Conservation (phyloP, 1,139 yeast species). For the Pichia sp. region DNA sequence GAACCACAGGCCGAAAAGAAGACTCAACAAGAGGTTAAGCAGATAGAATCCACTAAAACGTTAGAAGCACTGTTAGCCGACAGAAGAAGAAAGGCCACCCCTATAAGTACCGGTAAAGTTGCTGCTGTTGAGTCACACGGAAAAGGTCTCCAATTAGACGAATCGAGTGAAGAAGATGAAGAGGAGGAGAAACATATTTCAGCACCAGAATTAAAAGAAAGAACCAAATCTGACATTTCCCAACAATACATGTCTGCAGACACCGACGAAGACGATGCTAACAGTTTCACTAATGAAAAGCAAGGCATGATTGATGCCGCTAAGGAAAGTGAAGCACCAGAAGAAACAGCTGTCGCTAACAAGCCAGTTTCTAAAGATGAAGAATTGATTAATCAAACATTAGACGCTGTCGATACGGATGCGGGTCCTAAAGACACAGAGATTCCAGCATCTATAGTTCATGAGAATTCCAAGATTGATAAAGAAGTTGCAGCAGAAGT, state of each 20-base stretch:
- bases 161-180: slow-evolving; percentile 10
- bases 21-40: too few relatives aligned
- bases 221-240: slow-evolving; percentile 1
- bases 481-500: slow-evolving; percentile 8
- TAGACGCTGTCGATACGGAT: not conserved
- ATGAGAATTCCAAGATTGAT: not conserved
- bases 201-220: too few relatives aligned
- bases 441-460: not conserved
- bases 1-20: too few relatives aligned
- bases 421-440: too few relatives aligned
- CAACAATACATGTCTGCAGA: not conserved
- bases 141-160: slow-evolving; percentile 24
- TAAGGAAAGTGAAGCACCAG: not conserved
- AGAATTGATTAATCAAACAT: slow-evolving; percentile 5
- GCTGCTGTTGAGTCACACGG: slow-evolving; percentile 18
- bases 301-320: not conserved
- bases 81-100: slow-evolving; percentile 2
- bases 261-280: slow-evolving; percentile 4
- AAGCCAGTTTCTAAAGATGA: slow-evolving; percentile 1
- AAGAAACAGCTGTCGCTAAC: too few relatives aligned
- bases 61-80: slow-evolving; percentile 6
- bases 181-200: too few relatives aligned
- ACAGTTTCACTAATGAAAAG: slow-evolving; percentile 3
- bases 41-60: slow-evolving; percentile 1
- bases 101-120: slow-evolving; percentile 8